A percentile compares a stretch with the other conserved stretches of the same genome.
phyloP scores from a whole-genome alignment of 768 basidiomycete species.

The Lactarius sp. region DNA sequence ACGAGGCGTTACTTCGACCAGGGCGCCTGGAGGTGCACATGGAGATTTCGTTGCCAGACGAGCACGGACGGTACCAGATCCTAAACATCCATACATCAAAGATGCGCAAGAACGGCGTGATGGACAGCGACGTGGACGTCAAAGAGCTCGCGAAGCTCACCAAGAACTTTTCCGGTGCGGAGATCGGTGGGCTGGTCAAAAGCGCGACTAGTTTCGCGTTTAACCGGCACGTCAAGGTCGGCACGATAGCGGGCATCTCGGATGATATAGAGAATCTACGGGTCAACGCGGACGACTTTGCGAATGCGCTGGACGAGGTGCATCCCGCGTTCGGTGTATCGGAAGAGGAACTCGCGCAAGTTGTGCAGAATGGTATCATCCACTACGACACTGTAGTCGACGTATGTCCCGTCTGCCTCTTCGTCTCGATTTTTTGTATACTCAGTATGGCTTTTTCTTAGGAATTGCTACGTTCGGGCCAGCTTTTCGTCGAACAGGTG shows the following conservation, averaged over 20 bases:
- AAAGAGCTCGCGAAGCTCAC: slow-evolving; percentile 74
- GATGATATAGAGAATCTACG: slow-evolving; percentile 92
- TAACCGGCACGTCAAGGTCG: slow-evolving; percentile 95
- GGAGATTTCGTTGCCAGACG: slow-evolving; percentile 98
- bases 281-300: slow-evolving; percentile 82
- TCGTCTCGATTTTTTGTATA: not conserved
- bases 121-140: slow-evolving; percentile 83
- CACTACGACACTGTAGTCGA: slow-evolving; percentile 73
- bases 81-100: slow-evolving; percentile 91
- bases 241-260: slow-evolving; percentile 94
- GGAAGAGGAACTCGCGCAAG: slow-evolving; percentile 89
- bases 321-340: slow-evolving; percentile 97
- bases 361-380: slow-evolving; percentile 95
- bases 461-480: slow-evolving; percentile 83
- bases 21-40: slow-evolving; percentile 99
- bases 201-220: slow-evolving; percentile 98
- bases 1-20: slow-evolving; percentile 93
- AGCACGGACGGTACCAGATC: slow-evolving; percentile 87
- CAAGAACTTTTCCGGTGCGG: slow-evolving; percentile 98
- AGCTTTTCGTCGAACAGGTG: slow-evolving; percentile 91
- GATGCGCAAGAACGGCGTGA: slow-evolving; percentile 88
- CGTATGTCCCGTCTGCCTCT: slow-evolving; percentile 43
- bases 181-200: slow-evolving; percentile 93
- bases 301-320: slow-evolving; percentile 88
- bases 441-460: slow-evolving; percentile 31